Conservation (phyloP, 2,329 filamentous ascomycete species). For the Mariannaea sp. region DNA sequence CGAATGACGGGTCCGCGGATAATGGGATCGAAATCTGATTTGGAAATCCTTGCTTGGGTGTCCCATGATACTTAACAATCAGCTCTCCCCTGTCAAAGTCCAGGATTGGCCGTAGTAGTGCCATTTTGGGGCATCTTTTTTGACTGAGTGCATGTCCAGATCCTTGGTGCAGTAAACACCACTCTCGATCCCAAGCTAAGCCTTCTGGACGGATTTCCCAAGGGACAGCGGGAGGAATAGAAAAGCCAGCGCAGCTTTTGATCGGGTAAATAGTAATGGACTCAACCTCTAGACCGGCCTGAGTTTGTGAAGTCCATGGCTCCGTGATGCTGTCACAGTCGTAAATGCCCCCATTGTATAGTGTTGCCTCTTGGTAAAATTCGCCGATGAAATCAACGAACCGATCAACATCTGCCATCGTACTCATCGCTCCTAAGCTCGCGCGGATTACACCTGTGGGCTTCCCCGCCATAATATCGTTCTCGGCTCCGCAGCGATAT, state of each 20-base stretch:
- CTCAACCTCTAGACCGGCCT: conserved; percentile 52
- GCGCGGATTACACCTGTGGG: conserved; percentile 85
- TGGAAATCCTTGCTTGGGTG: conserved; percentile 29
- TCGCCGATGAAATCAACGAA: conserved; percentile 75
- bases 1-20: conserved; percentile 67
- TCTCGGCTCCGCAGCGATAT: conserved; percentile 80
- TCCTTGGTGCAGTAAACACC: conserved; percentile 89
- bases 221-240: conserved; percentile 61
- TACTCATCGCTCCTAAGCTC: conserved; percentile 92
- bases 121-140: conserved; percentile 88
- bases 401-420: conserved; percentile 69
- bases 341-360: not conserved
- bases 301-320: not conserved
- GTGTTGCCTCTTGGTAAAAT: conserved; percentile 48
- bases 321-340: not conserved
- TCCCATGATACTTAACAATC: conserved; percentile 58
- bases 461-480: conserved; percentile 81
- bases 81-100: conserved; percentile 72
- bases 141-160: conserved; percentile 86
- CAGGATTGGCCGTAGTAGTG: conserved; percentile 74
- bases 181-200: conserved; percentile 92
- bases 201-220: conserved; percentile 87
- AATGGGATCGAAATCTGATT: conserved; percentile 62
- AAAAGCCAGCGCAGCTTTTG: conserved; percentile 87
- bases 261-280: conserved; percentile 82